Evolutionary conservation across 148 eudicot genomes (phyloP), one percentile per base, ranked within the genome.

Genomic region (Drosera capensis): DNA sequence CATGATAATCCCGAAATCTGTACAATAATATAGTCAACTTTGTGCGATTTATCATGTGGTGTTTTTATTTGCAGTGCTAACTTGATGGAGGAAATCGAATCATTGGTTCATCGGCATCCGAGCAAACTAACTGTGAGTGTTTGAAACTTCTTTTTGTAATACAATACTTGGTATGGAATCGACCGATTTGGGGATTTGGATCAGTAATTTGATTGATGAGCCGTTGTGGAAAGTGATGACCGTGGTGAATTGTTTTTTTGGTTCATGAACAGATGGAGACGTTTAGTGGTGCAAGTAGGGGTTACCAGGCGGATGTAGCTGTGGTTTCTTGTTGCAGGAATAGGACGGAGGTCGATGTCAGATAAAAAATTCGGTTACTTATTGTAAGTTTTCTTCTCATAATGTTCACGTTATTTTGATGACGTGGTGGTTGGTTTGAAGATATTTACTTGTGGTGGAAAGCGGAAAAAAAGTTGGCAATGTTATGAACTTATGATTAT

Each of bases 21-120:
- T 45, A 12, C 17, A 14, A 8, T 23, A 7, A 13, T 28, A 0
- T 14, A 23, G 19, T 64, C 28, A 49, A 19, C 15, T 53, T 54
- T 54, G 30, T 51, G 20, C 25, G 39, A 37, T 25, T 51, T n/a
- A 17, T 1, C 14, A 29, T 29, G 31, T 29, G 11, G 25, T 22
- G 7, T 2, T 45, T 68, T 34, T 64, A 22, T n/a, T n/a, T 64
- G 20, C 56, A 90, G 97, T 64, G 75, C 59, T 25, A 67, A 72
- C 58, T 73, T 90, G 64, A 63, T 78, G 82, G 76, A 75, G 46
- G 82, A 90, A 58, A 78, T 90, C 39, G 78, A 68, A 45, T 57
- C 75, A 40, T 63, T 90, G 70, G 97, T 90, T 0, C 64, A 84
- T 57, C 84, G 97, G 14, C 95, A 90, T 64, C 78, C 74, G 13